These are phyloP conservation scores for Elongisporangium anandrum DNA, from an alignment of 352 stramenopile species.

Conservation along the genomic window DNA sequence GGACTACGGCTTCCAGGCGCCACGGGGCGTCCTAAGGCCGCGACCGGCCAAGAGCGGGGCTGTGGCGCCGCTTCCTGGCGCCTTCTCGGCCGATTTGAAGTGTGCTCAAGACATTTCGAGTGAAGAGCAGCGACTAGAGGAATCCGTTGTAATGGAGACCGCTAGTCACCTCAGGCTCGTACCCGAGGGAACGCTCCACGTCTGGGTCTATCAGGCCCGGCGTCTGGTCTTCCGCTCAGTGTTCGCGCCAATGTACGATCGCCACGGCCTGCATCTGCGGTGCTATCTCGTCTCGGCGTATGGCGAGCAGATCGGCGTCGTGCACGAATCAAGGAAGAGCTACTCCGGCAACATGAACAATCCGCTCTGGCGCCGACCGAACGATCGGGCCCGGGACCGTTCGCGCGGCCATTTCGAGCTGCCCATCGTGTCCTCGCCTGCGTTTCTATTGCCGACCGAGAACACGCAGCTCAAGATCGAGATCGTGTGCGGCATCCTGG, in stretches of 20 bases:
- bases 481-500: conserved; percentile 43
- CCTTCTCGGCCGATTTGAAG: neutral
- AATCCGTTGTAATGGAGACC: neutral
- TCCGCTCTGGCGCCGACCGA: conserved; percentile 30
- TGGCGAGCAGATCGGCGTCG: conserved; percentile 20
- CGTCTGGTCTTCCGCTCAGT: conserved; percentile 35
- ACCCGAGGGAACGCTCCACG: conserved; percentile 28
- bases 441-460: conserved; percentile 21
- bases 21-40: neutral
- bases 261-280: conserved; percentile 36
- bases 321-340: conserved; percentile 41
- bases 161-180: neutral
- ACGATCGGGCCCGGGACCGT: conserved; percentile 18
- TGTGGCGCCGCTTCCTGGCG: neutral
- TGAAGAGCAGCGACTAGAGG: neutral
- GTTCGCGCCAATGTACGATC: conserved; percentile 39
- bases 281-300: conserved; percentile 20
- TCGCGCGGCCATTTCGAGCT: conserved; percentile 33
- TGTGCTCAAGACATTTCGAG: neutral
- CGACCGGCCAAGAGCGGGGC: neutral
- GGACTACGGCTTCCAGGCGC: neutral
- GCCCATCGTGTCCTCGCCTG: conserved; percentile 12
- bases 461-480: conserved; percentile 49
- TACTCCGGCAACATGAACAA: conserved; percentile 29
- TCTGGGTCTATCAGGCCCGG: conserved; percentile 50